Evolutionary conservation across 106 monocot genomes (phyloP), one percentile per base, ranked within the genome.

Genomic region (Iris macrosiphon): DNA sequence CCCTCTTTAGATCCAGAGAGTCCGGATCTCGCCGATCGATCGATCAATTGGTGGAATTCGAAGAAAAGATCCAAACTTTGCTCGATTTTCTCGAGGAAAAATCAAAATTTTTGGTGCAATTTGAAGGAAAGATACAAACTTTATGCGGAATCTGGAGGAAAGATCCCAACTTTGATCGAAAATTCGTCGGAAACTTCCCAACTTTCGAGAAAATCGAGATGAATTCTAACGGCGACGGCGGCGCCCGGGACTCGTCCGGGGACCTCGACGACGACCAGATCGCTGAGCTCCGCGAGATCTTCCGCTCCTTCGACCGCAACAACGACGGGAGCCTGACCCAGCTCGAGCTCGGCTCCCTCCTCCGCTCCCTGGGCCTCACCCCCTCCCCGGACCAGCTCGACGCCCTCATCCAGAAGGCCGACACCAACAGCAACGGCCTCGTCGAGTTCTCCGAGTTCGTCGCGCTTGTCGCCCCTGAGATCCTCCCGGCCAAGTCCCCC

Each of bases 401-500:
- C 9, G 55, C 74, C 7, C 62, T 93, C 18, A 88, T 84, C 68
- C 77, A 74, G 20, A 64, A 59, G 47, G 34, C 34, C 34, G 34
- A 35, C 71, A 87, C 73, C 24, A 93, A 84, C 65, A 65, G 54
- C 71, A 93, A 93, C 31, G 88, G 87, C 21, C 74, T 93, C 26
- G 64, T 93, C 23, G 93, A 93, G 54, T 93, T 93, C 74, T 87
- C 88, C 16, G 87, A 93, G 62, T 93, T 93, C 54, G 75, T 93
- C 6, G 74, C 66, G 0, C 74, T 93, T 25, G 83, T 93, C 32
- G 69, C 80, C 5, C 74, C 71, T 9, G 78, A 73, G 8, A 55
- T 81, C n/a, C 46, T 75, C 34, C 56, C 29, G 15, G 47, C 59
- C 24, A 70, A 62, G 51, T 89, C 73, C 15, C 77, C 88, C 14